These are phyloP conservation scores for Cytospora piceicola DNA, from an alignment of 2,329 filamentous ascomycete genomes.

Conservation along the genomic window DNA sequence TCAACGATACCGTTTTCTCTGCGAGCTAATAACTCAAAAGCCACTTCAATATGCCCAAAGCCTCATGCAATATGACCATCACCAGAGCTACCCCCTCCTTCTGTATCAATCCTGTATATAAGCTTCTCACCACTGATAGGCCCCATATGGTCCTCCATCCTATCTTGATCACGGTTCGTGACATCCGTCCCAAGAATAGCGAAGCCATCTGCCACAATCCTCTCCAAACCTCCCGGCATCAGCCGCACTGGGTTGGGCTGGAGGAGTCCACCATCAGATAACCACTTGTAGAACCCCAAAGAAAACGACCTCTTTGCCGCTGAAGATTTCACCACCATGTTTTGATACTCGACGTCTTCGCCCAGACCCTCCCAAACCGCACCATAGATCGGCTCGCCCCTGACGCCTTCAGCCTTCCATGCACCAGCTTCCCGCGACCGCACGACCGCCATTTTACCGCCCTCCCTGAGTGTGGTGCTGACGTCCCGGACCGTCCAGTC, in stretches of 20 bases:
- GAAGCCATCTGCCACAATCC: constrained; percentile 38
- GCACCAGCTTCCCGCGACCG: constrained; percentile 38
- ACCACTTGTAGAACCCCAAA: constrained; percentile 42
- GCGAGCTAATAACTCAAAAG: neutral
- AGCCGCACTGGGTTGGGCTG: constrained; percentile 39
- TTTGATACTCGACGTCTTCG: constrained; percentile 45
- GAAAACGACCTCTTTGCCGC: constrained; percentile 39
- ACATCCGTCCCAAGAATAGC: constrained; percentile 37
- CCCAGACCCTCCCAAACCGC: constrained; percentile 49
- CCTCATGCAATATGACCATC: constrained; percentile 21
- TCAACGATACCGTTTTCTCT: neutral
- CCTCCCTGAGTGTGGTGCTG: constrained; percentile 35
- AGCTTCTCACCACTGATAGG: constrained; percentile 48
- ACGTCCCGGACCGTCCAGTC: constrained; percentile 41
- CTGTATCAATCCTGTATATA: constrained; percentile 35
- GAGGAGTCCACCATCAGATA: constrained; percentile 36
- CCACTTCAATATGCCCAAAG: neutral
- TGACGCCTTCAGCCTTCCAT: constrained; percentile 37
- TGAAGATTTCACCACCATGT: constrained; percentile 35
- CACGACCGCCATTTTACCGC: constrained; percentile 39
- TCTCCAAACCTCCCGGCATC: constrained; percentile 41
- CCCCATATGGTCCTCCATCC: constrained; percentile 41
- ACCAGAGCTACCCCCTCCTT: constrained; percentile 19
- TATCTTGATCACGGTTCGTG: constrained; percentile 32
- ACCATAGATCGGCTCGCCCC: constrained; percentile 43